Base-by-base conservation (phyloP, 2,329 filamentous ascomycete species). In the Penicillium nordicum region DNA sequence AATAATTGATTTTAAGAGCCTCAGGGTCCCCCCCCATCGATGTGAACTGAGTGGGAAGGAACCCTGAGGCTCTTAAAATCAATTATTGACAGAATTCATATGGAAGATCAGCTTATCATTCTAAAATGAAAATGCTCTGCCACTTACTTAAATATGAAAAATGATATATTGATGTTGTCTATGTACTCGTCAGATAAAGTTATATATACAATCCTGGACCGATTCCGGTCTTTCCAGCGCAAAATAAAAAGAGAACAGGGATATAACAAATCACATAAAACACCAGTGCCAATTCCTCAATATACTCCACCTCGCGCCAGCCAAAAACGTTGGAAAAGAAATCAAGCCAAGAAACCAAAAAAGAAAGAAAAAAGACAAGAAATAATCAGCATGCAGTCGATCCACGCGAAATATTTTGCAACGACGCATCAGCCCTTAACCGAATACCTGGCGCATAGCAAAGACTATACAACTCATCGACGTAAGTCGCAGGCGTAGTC, bases 401-500 rank as follows among this genome's bases (percentile, higher is more conserved):
- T 14, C 38, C 50, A 4, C 38, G 57, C 29, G 46, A 37, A 23
- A 40, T 45, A 47, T 37, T 37, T 8, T 55, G 57, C 42, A 67
- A 62, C 1, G 53, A 51, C 5, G 63, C 55, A 48, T 70, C 64
- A 12, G 67, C 60, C 6, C 68, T 61, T 32, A 71, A 25, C 6
- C 69, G 64, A 9, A 71, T 65, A 1, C 67, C 65, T 9, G 67
- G 69, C 4, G 68, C 57, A 55, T 71, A 71, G 41, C 69, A 72
- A 23, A 72, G 63, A 49, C 68, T 67, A 60, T 79, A 78, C 36
- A 80, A 62, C 57, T 79, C 77, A 56, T 80, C 78, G 27, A 80
- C 78, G 64, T 78, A 80, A 2, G 76, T 80, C 12, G 50, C 16
- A 10, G 63, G 57, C n/a, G 59, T 61, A n/a, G 54, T 48, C 27